A percentile compares a stretch with the other conserved stretches of the same genome.
Conservation (phyloP, 2,329 filamentous ascomycete species). For the Arthroderma uncinatum region DNA sequence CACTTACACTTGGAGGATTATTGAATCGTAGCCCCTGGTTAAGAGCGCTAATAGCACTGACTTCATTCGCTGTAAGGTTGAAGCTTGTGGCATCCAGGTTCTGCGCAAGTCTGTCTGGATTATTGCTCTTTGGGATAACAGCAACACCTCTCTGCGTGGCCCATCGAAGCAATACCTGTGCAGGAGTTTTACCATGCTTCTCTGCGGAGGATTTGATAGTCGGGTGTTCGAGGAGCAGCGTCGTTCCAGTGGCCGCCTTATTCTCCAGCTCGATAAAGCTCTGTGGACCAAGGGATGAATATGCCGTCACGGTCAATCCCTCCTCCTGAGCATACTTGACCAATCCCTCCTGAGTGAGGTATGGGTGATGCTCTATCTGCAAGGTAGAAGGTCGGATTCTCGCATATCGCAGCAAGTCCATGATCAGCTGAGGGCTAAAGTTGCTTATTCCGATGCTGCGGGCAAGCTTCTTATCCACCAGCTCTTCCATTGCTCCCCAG, state of each 20-base stretch:
- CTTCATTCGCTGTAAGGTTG: constrained; percentile 53
- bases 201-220: constrained; percentile 53
- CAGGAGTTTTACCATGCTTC: constrained; percentile 61
- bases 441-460: constrained; percentile 71
- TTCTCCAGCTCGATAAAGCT: constrained; percentile 68
- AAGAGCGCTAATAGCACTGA: constrained; percentile 55
- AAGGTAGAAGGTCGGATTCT: constrained; percentile 63
- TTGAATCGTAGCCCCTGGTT: constrained; percentile 63
- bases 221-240: constrained; percentile 60
- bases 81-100: constrained; percentile 59
- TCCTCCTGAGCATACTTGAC: constrained; percentile 58
- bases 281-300: constrained; percentile 72
- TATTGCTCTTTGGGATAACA: constrained; percentile 70
- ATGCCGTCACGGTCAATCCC: constrained; percentile 66
- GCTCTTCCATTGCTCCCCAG: constrained; percentile 67
- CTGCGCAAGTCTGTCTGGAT: constrained; percentile 45
- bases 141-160: constrained; percentile 70
- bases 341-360: constrained; percentile 64
- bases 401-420: constrained; percentile 70
- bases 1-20: constrained; percentile 58
- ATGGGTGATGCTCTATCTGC: constrained; percentile 85
- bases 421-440: constrained; percentile 66
- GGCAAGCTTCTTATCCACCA: constrained; percentile 58
- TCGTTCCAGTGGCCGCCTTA: constrained; percentile 53
- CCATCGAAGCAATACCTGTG: constrained; percentile 78